Percentiles rank a stretch among this genome's conserved stretches.
Conservation (phyloP, 1,284 basidiomycete species). For the Puccinia polysora region DNA sequence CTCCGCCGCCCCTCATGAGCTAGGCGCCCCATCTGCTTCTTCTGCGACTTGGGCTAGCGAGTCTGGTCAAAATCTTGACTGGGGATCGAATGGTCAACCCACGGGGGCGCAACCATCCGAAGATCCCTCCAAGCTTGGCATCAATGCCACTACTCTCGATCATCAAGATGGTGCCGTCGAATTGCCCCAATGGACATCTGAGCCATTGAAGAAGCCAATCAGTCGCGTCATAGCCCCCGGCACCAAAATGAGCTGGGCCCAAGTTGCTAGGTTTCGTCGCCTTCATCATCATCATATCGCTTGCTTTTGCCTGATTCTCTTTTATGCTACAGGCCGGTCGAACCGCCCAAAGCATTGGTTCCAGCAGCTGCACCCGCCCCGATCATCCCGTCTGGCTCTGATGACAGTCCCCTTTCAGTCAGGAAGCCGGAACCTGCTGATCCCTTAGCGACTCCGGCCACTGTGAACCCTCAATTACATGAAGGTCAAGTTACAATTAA, state of each 20-base stretch:
- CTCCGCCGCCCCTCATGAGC: not conserved
- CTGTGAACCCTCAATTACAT: slow-evolving; percentile 2
- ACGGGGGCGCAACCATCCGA: not conserved
- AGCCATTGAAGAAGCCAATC: slow-evolving; percentile 19
- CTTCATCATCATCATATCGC: not conserved
- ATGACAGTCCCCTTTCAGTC: not conserved
- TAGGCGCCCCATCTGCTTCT: not conserved
- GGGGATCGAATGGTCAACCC: not conserved
- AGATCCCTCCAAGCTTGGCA: not conserved
- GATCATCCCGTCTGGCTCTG: not conserved
- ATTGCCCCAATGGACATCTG: not conserved
- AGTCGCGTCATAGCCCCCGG: slow-evolving; percentile 42
- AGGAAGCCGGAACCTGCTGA: not conserved
- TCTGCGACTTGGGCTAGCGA: slow-evolving; percentile 7
- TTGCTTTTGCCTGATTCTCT: not conserved
- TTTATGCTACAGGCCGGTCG: slow-evolving; percentile 23
- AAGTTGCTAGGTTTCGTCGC: slow-evolving; percentile 37
- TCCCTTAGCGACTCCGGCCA: not conserved
- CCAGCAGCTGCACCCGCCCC: slow-evolving; percentile 14
- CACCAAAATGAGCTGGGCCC: slow-evolving; percentile 43
- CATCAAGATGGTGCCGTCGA: slow-evolving; percentile 12
- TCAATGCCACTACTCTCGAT: slow-evolving; percentile 1
- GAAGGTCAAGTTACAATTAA: slow-evolving; percentile 19
- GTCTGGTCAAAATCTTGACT: not conserved
- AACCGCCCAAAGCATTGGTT: slow-evolving; percentile 20